A percentile compares a stretch with the other conserved stretches of the same genome.
These are phyloP conservation scores for Bathelium albidoporum DNA, from an alignment of 495 filamentous ascomycete genomes.

Conservation along the genomic window DNA sequence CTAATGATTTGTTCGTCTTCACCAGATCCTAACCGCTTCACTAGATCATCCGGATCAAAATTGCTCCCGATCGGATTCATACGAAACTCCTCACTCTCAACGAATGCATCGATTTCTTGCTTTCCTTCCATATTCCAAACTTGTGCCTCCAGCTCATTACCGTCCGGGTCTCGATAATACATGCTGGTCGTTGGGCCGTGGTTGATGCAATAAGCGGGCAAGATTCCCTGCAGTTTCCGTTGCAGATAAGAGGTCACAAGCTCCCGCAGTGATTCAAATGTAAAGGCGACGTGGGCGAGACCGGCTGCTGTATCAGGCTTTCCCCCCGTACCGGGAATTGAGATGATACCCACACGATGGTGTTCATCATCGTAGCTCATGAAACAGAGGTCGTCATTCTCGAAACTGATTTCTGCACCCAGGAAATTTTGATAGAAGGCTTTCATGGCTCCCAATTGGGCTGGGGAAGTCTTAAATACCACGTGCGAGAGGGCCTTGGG, in stretches of 20 bases:
- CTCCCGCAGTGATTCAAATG: conserved; percentile 25
- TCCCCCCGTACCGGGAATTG: conserved; percentile 18
- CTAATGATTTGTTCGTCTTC: conserved; percentile 25
- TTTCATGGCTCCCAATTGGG: conserved; percentile 22
- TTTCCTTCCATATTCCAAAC: conserved; percentile 34
- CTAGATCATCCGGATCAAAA: conserved; percentile 32
- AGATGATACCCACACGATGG: conserved; percentile 35
- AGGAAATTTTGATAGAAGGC: conserved; percentile 32
- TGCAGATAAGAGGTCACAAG: conserved; percentile 18
- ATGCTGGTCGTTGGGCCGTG: conserved; percentile 37
- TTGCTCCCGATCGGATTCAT: conserved; percentile 30
- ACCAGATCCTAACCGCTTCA: conserved; percentile 23
- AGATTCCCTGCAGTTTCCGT: conserved; percentile 28
- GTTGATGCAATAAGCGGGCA: conserved; percentile 36
- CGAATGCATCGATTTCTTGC: conserved; percentile 29
- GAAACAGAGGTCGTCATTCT: conserved; percentile 25
- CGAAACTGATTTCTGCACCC: conserved; percentile 17
- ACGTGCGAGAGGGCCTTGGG: conserved; percentile 12
- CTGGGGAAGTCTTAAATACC: conserved; percentile 21
- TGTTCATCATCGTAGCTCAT: conserved; percentile 39
- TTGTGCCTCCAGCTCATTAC: conserved; percentile 38
- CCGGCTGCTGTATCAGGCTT: conserved; percentile 22
- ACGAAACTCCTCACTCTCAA: conserved; percentile 15
- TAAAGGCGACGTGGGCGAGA: conserved; percentile 35
- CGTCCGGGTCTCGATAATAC: conserved; percentile 41